Conservation (phyloP, 2,329 filamentous ascomycete species). For the Paracoccidioides lutzii region DNA sequence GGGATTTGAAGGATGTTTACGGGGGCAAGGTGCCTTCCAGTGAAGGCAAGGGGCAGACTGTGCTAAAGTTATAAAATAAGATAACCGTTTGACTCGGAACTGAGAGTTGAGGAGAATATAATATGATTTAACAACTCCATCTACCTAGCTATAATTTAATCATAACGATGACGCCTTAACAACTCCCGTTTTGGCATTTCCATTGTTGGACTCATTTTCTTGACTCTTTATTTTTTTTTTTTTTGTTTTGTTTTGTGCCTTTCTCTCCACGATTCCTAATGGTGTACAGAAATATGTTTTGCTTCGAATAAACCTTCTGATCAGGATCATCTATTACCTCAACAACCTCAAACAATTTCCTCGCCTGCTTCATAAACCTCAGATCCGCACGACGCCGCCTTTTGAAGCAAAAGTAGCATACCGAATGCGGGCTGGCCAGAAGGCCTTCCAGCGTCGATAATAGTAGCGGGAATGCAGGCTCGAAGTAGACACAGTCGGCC, state of each 20-base stretch:
- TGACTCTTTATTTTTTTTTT: not conserved
- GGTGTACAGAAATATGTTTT: conserved; percentile 29
- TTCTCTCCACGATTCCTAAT: conserved; percentile 13
- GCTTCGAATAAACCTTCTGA: conserved; percentile 22
- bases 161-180: too few species aligned
- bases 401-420: conserved; percentile 91
- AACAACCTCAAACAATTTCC: conserved; percentile 51
- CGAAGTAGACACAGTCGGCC: conserved; percentile 94
- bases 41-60: conserved; percentile 17
- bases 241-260: not conserved
- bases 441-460: conserved; percentile 64
- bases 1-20: conserved; percentile 69
- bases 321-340: conserved; percentile 47
- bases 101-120: not conserved
- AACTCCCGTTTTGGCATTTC: too few species aligned
- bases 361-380: conserved; percentile 59
- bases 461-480: conserved; percentile 83
- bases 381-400: conserved; percentile 70
- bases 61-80: conserved; percentile 23
- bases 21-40: conserved; percentile 54
- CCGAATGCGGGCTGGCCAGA: conserved; percentile 44
- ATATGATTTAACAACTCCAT: not conserved
- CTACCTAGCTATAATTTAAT: not conserved
- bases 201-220: not conserved
- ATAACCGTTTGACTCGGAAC: not conserved